These are phyloP conservation scores for Pulveroboletus sp. DNA, from an alignment of 768 basidiomycete species.

Conservation along the genomic window DNA sequence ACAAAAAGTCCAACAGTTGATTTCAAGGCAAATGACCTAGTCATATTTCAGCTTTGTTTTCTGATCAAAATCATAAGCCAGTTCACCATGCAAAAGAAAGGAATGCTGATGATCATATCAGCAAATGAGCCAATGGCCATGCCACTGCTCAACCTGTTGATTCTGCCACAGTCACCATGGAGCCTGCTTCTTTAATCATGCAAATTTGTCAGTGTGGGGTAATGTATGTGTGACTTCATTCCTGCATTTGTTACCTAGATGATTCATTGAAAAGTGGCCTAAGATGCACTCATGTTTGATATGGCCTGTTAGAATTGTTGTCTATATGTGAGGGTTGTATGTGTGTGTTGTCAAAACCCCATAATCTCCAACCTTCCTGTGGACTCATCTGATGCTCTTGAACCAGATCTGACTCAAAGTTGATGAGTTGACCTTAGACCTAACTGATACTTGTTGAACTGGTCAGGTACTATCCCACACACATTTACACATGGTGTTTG, in stretches of 20 bases:
- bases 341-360: no score
- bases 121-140: conserved; percentile 59
- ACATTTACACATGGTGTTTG: no score
- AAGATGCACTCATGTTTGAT: conserved; percentile 80
- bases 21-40: conserved; percentile 80
- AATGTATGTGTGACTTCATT: conserved; percentile 61
- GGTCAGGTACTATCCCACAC: no score
- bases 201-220: conserved; percentile 62
- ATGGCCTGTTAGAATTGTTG: conserved; percentile 73
- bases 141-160: conserved; percentile 78
- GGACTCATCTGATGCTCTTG: no score
- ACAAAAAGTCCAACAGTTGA: conserved; percentile 82
- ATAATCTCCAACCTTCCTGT: no score
- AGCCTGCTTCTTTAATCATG: conserved; percentile 69
- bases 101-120: conserved; percentile 57
- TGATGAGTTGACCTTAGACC: no score
- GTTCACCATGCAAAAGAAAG: not conserved
- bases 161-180: conserved; percentile 64
- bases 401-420: no score
- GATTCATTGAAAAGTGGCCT: conserved; percentile 60
- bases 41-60: conserved; percentile 62
- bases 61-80: conserved; percentile 26
- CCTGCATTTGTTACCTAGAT: conserved; percentile 71
- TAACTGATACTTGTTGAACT: no score
- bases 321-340: conserved; percentile 59